Evolutionary conservation across 331 rosid species (phyloP), one percentile per base, ranked within the genome.

Genomic region (Malus hybrid): DNA sequence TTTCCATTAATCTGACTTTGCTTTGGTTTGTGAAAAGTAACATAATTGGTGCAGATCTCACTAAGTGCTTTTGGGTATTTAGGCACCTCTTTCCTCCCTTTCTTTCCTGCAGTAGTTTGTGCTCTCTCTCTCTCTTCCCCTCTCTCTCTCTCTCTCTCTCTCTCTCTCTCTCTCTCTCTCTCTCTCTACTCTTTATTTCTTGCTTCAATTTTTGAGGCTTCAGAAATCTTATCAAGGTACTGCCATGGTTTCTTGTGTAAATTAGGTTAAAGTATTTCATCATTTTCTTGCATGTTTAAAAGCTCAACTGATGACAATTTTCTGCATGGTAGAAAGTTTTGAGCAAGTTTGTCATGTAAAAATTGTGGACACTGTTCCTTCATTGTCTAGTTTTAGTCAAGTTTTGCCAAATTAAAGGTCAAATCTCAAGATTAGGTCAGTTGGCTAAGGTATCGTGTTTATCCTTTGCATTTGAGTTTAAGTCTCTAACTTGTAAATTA

Each of bases 1-100:
- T 28, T 32, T 19, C 6, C 14, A 64, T 64, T 22, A 66, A 30
- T 83, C 74, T 75, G 79, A 62, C 75, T 60, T 75, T 52, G 58
- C 83, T 79, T 75, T 75, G 63, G 68, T 60, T 58, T 50, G 68
- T 29, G 50, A 65, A 77, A 36, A 60, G 63, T 42, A 42, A 30
- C 18, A 6, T 61, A 30, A 19, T 33, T 42, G 48, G 8, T 28
- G 34, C n/a, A 19, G 61, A 67, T 67, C 66, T 30, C 30, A 73
- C 15, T 24, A 53, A n/a, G 7, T 74, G 48, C 28, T 72, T 50
- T 42, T 53, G 63, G 69, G 72, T 74, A 81, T 63, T 52, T 68
- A 85, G 65, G 75, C 44, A 36, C 48, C 48, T 63, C 63, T n/a
- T 1, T 18, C 6, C 1, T 65, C 66, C 30, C 69, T 77, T 77